Base-by-base conservation (phyloP, 441 rosid genomes). In the Erodium trifolium region DNA sequence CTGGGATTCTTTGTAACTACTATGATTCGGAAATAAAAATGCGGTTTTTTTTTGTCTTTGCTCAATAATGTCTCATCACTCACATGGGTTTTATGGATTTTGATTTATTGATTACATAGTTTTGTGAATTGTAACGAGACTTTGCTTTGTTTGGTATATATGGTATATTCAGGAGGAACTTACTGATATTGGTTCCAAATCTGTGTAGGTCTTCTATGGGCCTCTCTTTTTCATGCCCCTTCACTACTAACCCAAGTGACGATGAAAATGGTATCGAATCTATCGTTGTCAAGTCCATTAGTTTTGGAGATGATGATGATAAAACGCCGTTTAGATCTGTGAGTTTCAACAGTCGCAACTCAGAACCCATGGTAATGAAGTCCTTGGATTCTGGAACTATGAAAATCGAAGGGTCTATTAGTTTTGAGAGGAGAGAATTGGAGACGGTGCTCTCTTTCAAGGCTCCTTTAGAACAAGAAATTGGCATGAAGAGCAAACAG, bases 381-480 rank as follows among this genome's bases (percentile, higher is more conserved):
- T 43, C 49, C 49, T 13, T 74, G 27, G 85, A 85, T 74, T 85
- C 87, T 3, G 85, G 89, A 65, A 82, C 78, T 80, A 90, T 86
- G 92, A 69, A 80, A 60, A 55, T 81, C 9, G 92, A 91, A 71
- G 81, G 85, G 72, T 88, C 89, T 53, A 88, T 90, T 67, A 85
- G 95, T 80, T 87, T 88, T 41, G 87, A 82, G 69, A 83, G 84
- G 64, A 72, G 72, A 37, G 87, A 87, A 65, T 75, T 81, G 9
- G 96, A 87, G 80, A 80, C 77, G 5, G 73, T 80, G 87, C 78
- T 86, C 68, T 84, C 91, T 0, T 18, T 72, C 5, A 86, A 77
- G 51, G 73, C 78, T 23, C 76, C 78, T 0, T 72, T 68, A 39
- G 82, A 18, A 17, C 23, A 77, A 73, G 12, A 43, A 43, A 1